Conservation (phyloP, 768 basidiomycete genomes). For the Leccinum pellstonianum region DNA sequence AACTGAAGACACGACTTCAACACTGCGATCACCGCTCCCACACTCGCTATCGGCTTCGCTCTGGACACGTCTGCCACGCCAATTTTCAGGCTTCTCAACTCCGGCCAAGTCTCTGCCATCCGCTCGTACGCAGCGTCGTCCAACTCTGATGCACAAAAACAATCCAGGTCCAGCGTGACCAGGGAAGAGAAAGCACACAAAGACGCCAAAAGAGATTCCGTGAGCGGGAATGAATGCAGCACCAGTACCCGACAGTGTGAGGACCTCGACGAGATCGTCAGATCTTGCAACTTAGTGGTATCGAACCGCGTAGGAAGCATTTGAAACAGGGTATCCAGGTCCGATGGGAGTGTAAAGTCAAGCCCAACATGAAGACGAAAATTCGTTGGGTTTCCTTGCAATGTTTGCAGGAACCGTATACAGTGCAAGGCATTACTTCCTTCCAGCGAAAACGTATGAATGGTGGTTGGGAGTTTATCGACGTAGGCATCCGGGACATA, state of each 20-base stretch:
- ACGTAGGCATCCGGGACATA: neutral
- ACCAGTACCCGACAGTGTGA: neutral
- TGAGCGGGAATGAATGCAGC: conserved; percentile 4
- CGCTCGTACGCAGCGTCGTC: conserved; percentile 11
- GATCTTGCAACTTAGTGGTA: neutral
- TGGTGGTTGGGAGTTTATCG: conserved; percentile 3
- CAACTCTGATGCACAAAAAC: conserved; percentile 9
- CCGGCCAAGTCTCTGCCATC: conserved; percentile 11
- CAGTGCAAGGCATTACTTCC: conserved; percentile 8
- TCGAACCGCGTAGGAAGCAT: conserved; percentile 7
- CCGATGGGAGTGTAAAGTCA: conserved; percentile 1
- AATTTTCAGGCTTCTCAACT: conserved; percentile 13
- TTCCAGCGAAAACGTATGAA: conserved; percentile 11
- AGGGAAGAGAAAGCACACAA: conserved; percentile 11
- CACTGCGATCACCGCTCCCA: conserved; percentile 14
- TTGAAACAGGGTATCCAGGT: conserved; percentile 11
- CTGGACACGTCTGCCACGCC: conserved; percentile 1
- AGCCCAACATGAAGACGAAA: conserved; percentile 4
- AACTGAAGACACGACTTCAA: conserved; percentile 12
- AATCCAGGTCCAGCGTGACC: conserved; percentile 8
- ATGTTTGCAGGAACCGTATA: conserved; percentile 10
- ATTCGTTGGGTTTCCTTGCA: conserved; percentile 2
- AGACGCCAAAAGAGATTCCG: neutral
- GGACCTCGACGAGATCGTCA: conserved; percentile 12
- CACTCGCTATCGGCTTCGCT: conserved; percentile 11